Evolutionary conservation across 805 yeast genomes (phyloP).

Genomic region (Kluyveromyces aestuarii): DNA sequence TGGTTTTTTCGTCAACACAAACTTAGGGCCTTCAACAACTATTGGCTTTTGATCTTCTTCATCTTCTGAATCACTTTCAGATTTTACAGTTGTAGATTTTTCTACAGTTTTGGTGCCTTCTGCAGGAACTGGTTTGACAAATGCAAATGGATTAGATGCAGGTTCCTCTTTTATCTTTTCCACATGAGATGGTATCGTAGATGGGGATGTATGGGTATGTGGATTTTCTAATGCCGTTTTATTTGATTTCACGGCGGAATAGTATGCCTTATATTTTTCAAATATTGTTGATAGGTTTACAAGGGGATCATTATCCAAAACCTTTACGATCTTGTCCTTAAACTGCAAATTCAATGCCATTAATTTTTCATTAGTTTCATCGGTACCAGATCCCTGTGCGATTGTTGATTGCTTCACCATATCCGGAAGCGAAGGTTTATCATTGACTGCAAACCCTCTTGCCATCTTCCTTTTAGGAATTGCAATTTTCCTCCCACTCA

Average conservation of each 20-base stretch:
- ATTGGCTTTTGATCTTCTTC: conserved; percentile 50
- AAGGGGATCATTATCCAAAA: conserved; percentile 36
- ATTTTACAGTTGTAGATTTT: conserved; percentile 3
- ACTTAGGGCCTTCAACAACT: conserved; percentile 66
- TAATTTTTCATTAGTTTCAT: conserved; percentile 38
- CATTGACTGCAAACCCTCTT: conserved; percentile 5
- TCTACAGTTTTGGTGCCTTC: conserved; percentile 2
- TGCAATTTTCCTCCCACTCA: conserved; percentile 64
- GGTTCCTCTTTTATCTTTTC: background rate
- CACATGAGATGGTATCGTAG: background rate
- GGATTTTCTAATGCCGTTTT: conserved; percentile 1
- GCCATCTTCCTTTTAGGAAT: conserved; percentile 40
- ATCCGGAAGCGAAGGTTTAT: background rate
- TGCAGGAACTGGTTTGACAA: conserved; percentile 8
- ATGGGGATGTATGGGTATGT: conserved; percentile 8
- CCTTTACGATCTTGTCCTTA: conserved; percentile 36
- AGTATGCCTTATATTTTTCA: conserved; percentile 49
- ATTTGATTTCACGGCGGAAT: conserved; percentile 29
- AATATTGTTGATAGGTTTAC: conserved; percentile 49
- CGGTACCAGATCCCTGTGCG: background rate
- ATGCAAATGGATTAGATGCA: background rate
- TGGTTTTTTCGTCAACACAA: conserved; percentile 40
- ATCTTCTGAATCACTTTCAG: conserved; percentile 2
- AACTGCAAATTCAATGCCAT: conserved; percentile 62
- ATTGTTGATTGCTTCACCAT: background rate